Base-by-base conservation (phyloP, 306 rosid genomes). In the Purshia tridentata region DNA sequence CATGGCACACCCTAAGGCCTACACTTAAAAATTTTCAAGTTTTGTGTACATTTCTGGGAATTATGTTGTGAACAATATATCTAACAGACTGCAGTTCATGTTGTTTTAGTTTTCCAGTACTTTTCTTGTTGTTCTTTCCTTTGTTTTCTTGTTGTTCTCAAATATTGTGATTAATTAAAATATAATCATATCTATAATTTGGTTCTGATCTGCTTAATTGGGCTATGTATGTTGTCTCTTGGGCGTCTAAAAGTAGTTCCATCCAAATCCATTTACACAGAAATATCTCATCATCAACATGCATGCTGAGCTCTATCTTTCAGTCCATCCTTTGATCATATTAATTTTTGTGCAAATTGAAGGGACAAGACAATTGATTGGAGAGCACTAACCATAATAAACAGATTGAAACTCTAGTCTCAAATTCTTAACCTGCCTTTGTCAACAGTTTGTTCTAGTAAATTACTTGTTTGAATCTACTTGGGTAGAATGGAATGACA, bases 1-100 rank as follows among this genome's bases (percentile, higher is more conserved):
- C 10, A 69, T 82, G 79, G 82, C 85, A 5, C 85, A 82, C 46
- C 85, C 85, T 48, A 73, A 46, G 44, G 80, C 82, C 53, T 82
- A 82, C 62, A 64, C 82, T 65, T 82, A 23, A 67, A 55, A 65
- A 8, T 2, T 18, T 59, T 20, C 9, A 22, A 20, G 40, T 22
- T 8, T 14, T 13, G 22, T 56, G 44, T 7, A 44, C 9, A 13
- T 20, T 42, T 71, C 45, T 9, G 12, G 47, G 37, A 57, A 45
- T 45, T 72, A 9, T 54, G 64, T 62, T 69, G 13, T 53, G 63
- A 9, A 54, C 65, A 41, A 20, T 7, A 55, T 45, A 55, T 41
- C 74, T 20, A 42, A 70, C 64, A 54, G 57, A 44, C 40, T 23
- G 44, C 40, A 13, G 67, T 72, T 72, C 67, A 58, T 72, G 67